Evolutionary conservation across 2,329 filamentous ascomycete species (phyloP), one percentile per base, ranked within the genome.

Genomic region (Trichoderma oligosporum): DNA sequence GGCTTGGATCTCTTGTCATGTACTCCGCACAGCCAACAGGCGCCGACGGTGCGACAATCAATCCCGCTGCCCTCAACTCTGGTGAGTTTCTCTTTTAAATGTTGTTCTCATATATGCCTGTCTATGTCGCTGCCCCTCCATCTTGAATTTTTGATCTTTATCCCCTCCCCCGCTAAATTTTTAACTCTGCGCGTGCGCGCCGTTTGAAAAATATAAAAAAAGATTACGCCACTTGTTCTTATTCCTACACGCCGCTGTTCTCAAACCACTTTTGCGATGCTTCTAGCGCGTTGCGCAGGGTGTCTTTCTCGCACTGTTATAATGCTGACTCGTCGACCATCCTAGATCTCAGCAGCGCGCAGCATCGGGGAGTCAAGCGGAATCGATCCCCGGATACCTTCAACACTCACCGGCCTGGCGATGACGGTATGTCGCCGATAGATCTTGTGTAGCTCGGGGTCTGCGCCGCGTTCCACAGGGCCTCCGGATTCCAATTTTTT

Each of bases 21-120:
- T 73, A 73, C 68, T 68, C 70, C 61, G 68, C 66, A 60, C 71
- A 66, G 74, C 81, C 85, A 74, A 87, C 86, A 79, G 84, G 84
- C 75, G 87, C 88, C 82, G 87, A 89, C 73, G 87, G 87, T 79
- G 89, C 88, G 72, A 95, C 91, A 71, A 94, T 96, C 80, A 90
- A 95, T 80, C 91, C 91, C 72, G 89, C 89, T 69, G 89, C 88
- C 63, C 82, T 96, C 78, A 91, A 88, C 77, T 86, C 86, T 78
- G 84, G 88, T 93, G 85, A 74, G 77, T 80, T 46, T n/a, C 53
- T 55, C 9, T 56, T 49, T 44, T 57, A n/a, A n/a, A n/a, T n/a
- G n/a, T 24, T 36, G 49, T 38, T 46, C 27, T 42, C 39, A 42
- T 57, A 51, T 42, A 46, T 46, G 33, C 12, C 25, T 25, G 38